phyloP scores from a whole-genome alignment of 306 rosid genomes.

The Prunus persica region DNA sequence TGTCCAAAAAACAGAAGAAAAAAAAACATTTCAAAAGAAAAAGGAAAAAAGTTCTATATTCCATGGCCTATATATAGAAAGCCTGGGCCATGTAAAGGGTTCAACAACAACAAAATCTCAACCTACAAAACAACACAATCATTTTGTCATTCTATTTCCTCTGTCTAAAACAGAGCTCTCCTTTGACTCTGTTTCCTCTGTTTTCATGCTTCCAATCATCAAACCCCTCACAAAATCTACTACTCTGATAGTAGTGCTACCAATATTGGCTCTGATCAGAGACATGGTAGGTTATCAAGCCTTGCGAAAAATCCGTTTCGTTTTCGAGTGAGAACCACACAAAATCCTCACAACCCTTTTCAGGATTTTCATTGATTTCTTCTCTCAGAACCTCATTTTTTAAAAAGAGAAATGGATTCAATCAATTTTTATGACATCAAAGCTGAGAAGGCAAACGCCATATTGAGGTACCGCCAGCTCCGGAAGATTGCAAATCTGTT shows the following conservation, averaged over 20 bases:
- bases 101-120: slow-evolving; percentile 6
- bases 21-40: not conserved
- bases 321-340: slow-evolving; percentile 37
- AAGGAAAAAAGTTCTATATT: slow-evolving; percentile 12
- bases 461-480: slow-evolving; percentile 42
- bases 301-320: slow-evolving; percentile 11
- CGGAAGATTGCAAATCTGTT: slow-evolving; percentile 47
- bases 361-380: slow-evolving; percentile 1
- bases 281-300: slow-evolving; percentile 22
- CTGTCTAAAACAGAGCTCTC: not conserved
- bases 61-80: slow-evolving; percentile 28
- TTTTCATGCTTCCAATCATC: slow-evolving; percentile 44
- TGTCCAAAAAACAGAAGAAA: no score
- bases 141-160: not conserved
- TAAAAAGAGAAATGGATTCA: slow-evolving; percentile 46
- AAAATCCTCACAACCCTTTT: not conserved
- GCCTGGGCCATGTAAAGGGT: not conserved
- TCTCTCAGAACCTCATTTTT: not conserved
- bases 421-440: slow-evolving; percentile 53
- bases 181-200: slow-evolving; percentile 20
- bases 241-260: slow-evolving; percentile 30
- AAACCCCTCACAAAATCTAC: slow-evolving; percentile 20
- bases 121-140: not conserved
- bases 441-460: slow-evolving; percentile 64
- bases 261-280: slow-evolving; percentile 25